Evolutionary conservation across 768 basidiomycete species (phyloP), one percentile per base, ranked within the genome.

Genomic region (Hygrophoropsis aurantiaca): DNA sequence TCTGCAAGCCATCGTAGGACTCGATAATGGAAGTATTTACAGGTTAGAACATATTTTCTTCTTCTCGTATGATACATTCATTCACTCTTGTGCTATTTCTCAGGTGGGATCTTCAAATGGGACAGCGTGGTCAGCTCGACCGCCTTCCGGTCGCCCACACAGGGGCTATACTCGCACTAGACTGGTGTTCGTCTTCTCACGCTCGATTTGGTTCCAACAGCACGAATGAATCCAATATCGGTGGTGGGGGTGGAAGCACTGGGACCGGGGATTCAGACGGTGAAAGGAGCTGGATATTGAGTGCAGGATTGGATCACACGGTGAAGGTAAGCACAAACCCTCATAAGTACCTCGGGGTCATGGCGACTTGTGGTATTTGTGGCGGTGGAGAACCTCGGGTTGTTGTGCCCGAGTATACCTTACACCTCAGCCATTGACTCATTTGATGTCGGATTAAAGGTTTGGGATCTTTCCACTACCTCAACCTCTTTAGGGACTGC

Each of bases 71-170:
- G 7, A 33, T 19, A 8, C 3, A n/a, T 42, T 23, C 10, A 8
- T 11, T 9, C 16, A n/a, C n/a, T n/a, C 47, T 24, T 15, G 26
- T 34, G 18, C 30, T 20, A 13, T 39, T 42, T 11, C 41, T 42
- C 46, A 84, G 87, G 50, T 91, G 89, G 87, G 90, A 92, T 57
- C 68, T 91, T 44, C 78, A 80, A 55, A 84, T 85, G 79, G 87
- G 86, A 4, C 85, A 86, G 54, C 78, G 82, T 5, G 86, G 87
- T 4, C 76, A 80, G 40, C 70, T 89, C 0, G 89, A 90, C 58
- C 80, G 83, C 18, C 67, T 91, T 16, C 77, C 81, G 5, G 79
- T 89, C 5, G 89, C 90, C 0, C 90, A 92, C 65, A 73, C 78
- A 6, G 80, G 81, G 0, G 75, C 88, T 6, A 80, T 92, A 10